Evolutionary conservation across 176 grass and related monocot species (phyloP).

Genomic region (Cenchrus purpureus): DNA sequence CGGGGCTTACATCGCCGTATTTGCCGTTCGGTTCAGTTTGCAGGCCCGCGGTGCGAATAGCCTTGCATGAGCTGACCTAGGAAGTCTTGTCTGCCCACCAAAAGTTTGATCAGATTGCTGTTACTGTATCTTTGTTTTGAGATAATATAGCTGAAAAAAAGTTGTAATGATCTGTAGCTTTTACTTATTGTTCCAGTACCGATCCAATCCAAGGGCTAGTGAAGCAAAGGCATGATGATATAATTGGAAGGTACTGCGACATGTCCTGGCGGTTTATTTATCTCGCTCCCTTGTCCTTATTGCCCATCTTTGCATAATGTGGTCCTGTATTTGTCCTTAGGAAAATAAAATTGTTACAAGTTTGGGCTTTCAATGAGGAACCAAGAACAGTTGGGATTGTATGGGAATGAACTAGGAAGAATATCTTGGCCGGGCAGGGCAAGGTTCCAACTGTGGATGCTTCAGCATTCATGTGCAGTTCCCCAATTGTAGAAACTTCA

Average conservation of each 20-base stretch:
- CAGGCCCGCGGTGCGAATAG: too few relatives aligned
- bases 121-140: neutral
- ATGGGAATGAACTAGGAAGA: neutral
- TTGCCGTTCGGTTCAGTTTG: too few relatives aligned
- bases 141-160: neutral
- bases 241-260: slow-evolving; percentile 37
- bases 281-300: slow-evolving; percentile 7
- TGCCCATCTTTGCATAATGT: slow-evolving; percentile 30
- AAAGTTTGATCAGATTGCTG: neutral
- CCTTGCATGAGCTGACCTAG: slow-evolving; percentile 25
- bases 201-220: neutral
- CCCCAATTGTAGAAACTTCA: neutral
- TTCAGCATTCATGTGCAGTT: neutral
- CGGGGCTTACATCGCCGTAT: too few relatives aligned
- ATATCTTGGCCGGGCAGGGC: neutral
- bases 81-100: slow-evolving; percentile 15
- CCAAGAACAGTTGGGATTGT: slow-evolving; percentile 14
- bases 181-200: slow-evolving; percentile 1
- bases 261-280: slow-evolving; percentile 23
- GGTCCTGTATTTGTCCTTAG: slow-evolving; percentile 38
- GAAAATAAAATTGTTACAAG: neutral
- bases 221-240: slow-evolving; percentile 22
- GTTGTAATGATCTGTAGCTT: neutral
- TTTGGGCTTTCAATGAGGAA: neutral
- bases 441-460: neutral